Base-by-base conservation (phyloP, 2,329 filamentous ascomycete genomes). In the Truncatella angustata region DNA sequence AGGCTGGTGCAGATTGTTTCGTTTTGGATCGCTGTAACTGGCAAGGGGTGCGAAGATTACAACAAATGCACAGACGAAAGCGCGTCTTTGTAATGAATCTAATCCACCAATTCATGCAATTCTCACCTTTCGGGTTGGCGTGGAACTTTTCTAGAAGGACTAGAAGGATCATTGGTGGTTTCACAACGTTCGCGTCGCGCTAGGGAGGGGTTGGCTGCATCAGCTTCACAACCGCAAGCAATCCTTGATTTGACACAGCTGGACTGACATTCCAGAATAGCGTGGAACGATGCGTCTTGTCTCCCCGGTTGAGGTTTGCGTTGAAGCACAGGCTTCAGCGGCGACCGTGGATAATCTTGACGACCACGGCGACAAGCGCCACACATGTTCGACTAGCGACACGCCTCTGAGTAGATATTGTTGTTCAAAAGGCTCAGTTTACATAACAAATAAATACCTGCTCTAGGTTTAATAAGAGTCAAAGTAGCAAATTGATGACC, bases 91-190 rank as follows among this genome's bases (percentile, higher is more conserved):
- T 24, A 23, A 34, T 34, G 24, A 34, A 36, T 26, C 34, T 47
- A 39, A 35, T 26, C 20, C 34, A 36, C 18, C 20, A 37, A 9
- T 24, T 49, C 45, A 18, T 34, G 30, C 45, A 23, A 47, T 24
- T 18, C 16, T 16, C 16, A 10, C 18, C 26, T 28, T 21, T 18
- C 20, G 24, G 43, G 46, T 3, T 36, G 35, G 24, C 24, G 23
- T 30, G 24, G 47, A 50, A 50, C 10, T 12, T 36, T 50, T 50
- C 47, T 50, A 50, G 47, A 50, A 50, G 35, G 21, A 49, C 36
- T 50, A 50, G 47, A 42, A 50, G 18, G 32, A 36, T 18, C n/a
- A 18, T 26, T 40, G 35, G 47, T 20, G 14, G 47, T 50, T 50
- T 50, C 47, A 50, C 23, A 42, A 39, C 21, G 16, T 30, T 42